Percentiles rank a stretch among this genome's conserved stretches.
phyloP scores from a whole-genome alignment of 176 grass and related monocot species.

The Pontederia crassipes region DNA sequence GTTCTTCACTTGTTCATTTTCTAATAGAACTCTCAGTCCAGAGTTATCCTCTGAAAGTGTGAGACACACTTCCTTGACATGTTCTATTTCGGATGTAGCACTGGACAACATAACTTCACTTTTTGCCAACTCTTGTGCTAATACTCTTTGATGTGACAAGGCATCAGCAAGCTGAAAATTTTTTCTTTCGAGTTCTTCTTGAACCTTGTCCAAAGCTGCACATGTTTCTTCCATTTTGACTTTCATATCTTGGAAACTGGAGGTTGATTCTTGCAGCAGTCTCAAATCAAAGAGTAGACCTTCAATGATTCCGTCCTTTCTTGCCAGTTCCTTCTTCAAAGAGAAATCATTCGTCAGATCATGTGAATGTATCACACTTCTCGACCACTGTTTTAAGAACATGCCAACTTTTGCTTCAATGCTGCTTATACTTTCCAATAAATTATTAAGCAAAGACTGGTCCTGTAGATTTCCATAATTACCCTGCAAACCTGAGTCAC shows the following conservation, averaged over 20 bases:
- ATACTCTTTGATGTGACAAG: slow-evolving; percentile 32
- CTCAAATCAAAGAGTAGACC: slow-evolving; percentile 73
- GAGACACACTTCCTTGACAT: slow-evolving; percentile 32
- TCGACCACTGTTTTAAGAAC: slow-evolving; percentile 7
- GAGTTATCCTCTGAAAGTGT: slow-evolving; percentile 49
- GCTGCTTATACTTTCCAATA: slow-evolving; percentile 13
- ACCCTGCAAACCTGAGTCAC: slow-evolving; percentile 15
- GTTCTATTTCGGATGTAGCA: slow-evolving; percentile 59
- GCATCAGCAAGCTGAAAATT: slow-evolving; percentile 36
- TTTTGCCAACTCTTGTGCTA: slow-evolving; percentile 49
- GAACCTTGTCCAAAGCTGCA: slow-evolving; percentile 31
- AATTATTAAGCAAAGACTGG: neutral
- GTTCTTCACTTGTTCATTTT: slow-evolving; percentile 44
- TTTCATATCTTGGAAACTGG: slow-evolving; percentile 46
- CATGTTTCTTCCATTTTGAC: slow-evolving; percentile 41
- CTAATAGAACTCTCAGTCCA: slow-evolving; percentile 42
- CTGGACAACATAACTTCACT: slow-evolving; percentile 24
- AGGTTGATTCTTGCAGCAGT: slow-evolving; percentile 70
- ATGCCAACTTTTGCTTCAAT: slow-evolving; percentile 16
- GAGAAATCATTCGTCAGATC: slow-evolving; percentile 27
- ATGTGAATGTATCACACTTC: slow-evolving; percentile 4
- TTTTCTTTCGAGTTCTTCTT: slow-evolving; percentile 53
- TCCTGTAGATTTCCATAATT: slow-evolving; percentile 9
- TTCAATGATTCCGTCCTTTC: slow-evolving; percentile 59
- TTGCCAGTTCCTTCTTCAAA: slow-evolving; percentile 48